Conservation (phyloP, 2,329 filamentous ascomycete genomes). For the Falciphora oryzae region DNA sequence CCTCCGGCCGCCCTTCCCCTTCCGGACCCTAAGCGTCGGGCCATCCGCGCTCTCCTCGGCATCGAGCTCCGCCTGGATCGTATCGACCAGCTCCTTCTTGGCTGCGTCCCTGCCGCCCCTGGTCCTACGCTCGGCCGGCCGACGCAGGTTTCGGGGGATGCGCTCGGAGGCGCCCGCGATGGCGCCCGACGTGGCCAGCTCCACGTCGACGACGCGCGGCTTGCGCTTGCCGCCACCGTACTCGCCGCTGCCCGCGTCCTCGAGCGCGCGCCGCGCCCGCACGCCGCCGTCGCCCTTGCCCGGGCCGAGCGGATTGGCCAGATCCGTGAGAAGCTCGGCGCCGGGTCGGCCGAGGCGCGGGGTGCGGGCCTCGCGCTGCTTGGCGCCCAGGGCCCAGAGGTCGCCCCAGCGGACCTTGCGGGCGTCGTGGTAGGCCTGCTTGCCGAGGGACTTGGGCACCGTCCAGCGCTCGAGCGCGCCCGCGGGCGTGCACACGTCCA, state of each 20-base stretch:
- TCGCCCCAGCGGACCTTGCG: slow-evolving; percentile 90
- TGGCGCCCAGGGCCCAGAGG: slow-evolving; percentile 90
- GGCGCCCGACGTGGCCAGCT: slow-evolving; percentile 26
- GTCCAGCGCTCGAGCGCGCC: slow-evolving; percentile 91
- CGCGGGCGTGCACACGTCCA: slow-evolving; percentile 85
- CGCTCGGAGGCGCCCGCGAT: slow-evolving; percentile 33
- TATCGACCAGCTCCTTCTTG: neutral
- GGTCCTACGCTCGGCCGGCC: slow-evolving; percentile 6
- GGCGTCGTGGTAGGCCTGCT: slow-evolving; percentile 83
- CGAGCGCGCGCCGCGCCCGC: slow-evolving; percentile 28
- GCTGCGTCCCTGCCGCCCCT: slow-evolving; percentile 3
- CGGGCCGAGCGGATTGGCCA: slow-evolving; percentile 13
- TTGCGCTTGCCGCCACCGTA: slow-evolving; percentile 29
- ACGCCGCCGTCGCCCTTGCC: slow-evolving; percentile 39
- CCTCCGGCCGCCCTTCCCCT: neutral
- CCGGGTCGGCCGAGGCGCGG: slow-evolving; percentile 52
- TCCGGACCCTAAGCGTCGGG: neutral
- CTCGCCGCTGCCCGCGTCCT: slow-evolving; percentile 15
- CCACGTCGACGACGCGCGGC: slow-evolving; percentile 33
- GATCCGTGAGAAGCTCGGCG: slow-evolving; percentile 11
- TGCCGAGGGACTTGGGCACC: slow-evolving; percentile 74
- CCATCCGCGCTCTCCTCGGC: neutral
- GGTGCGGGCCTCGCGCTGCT: slow-evolving; percentile 63
- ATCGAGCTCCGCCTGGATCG: neutral
- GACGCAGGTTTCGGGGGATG: slow-evolving; percentile 1